These are phyloP conservation scores for Peniophora sp. DNA, from an alignment of 1,284 basidiomycete genomes.

Conservation along the genomic window DNA sequence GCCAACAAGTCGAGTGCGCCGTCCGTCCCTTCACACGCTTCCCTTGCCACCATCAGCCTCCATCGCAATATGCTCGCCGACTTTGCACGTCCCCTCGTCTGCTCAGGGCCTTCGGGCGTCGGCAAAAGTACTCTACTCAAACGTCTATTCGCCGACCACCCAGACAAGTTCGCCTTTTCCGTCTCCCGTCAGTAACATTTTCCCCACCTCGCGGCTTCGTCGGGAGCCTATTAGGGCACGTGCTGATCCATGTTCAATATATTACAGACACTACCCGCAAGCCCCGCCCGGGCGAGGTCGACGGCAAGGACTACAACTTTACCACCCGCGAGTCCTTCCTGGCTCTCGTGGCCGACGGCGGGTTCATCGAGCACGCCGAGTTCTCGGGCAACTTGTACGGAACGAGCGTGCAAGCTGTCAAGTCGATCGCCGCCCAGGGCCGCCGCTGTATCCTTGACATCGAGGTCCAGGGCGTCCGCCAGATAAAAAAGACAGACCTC, in stretches of 20 bases:
- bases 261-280: conserved; percentile 82
- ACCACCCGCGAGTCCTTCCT: conserved; percentile 55
- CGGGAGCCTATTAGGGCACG: conserved; percentile 6
- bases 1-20: neutral
- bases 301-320: conserved; percentile 81
- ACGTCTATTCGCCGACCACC: conserved; percentile 77
- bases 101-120: conserved; percentile 84
- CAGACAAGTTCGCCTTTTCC: conserved; percentile 87
- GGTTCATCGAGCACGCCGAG: conserved; percentile 73
- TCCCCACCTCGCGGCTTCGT: conserved; percentile 8
- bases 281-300: conserved; percentile 76
- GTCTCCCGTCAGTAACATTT: conserved; percentile 72
- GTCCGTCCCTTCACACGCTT: neutral
- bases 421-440: conserved; percentile 49
- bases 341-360: conserved; percentile 50
- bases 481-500: conserved; percentile 75
- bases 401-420: conserved; percentile 71
- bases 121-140: conserved; percentile 92
- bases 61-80: conserved; percentile 10
- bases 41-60: conserved; percentile 1
- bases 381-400: conserved; percentile 95
- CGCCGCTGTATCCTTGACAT: conserved; percentile 92
- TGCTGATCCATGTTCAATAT: conserved; percentile 6
- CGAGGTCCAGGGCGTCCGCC: conserved; percentile 90
- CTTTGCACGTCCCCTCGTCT: conserved; percentile 55